Percentiles rank a stretch among this genome's conserved stretches.
Evolutionary conservation across 2,329 filamentous ascomycete genomes (phyloP).

Genomic region (Verticillium alfalfae): DNA sequence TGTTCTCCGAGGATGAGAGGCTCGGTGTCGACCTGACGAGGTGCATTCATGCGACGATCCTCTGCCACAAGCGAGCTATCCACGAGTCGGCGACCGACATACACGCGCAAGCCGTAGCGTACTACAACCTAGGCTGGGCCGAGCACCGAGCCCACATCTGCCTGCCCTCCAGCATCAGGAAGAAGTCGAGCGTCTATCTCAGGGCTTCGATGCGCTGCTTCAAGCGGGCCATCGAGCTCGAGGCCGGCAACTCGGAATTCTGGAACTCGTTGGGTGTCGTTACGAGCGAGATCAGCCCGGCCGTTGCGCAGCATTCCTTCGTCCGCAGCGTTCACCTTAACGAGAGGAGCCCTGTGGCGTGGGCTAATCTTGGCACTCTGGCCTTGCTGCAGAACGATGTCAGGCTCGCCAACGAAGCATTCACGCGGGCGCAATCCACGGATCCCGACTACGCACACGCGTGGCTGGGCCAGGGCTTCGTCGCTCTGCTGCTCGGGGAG

Average conservation of each 20-base stretch:
- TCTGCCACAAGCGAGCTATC: conserved; percentile 85
- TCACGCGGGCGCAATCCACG: conserved; percentile 84
- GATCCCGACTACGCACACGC: conserved; percentile 92
- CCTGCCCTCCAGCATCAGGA: conserved; percentile 45
- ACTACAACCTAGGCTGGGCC: conserved; percentile 95
- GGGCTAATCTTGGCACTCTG: conserved; percentile 86
- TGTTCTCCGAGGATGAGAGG: conserved; percentile 40
- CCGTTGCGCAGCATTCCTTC: conserved; percentile 89
- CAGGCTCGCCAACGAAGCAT: conserved; percentile 82
- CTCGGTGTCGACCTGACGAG: conserved; percentile 46
- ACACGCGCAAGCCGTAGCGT: conserved; percentile 90
- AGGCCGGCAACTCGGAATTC: conserved; percentile 90
- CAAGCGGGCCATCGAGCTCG: conserved; percentile 91
- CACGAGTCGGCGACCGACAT: conserved; percentile 65
- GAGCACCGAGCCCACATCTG: conserved; percentile 77
- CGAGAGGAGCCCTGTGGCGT: conserved; percentile 75
- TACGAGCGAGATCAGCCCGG: conserved; percentile 78
- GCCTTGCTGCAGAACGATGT: conserved; percentile 80
- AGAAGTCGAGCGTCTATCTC: conserved; percentile 62
- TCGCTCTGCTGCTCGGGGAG: conserved; percentile 74
- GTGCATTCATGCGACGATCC: conserved; percentile 65
- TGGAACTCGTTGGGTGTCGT: conserved; percentile 95
- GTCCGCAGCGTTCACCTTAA: conserved; percentile 89
- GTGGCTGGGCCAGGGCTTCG: conserved; percentile 87
- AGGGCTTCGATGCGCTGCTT: conserved; percentile 84